Evolutionary conservation across 1,284 basidiomycete species (phyloP).

Genomic region (Fomes fomentarius): DNA sequence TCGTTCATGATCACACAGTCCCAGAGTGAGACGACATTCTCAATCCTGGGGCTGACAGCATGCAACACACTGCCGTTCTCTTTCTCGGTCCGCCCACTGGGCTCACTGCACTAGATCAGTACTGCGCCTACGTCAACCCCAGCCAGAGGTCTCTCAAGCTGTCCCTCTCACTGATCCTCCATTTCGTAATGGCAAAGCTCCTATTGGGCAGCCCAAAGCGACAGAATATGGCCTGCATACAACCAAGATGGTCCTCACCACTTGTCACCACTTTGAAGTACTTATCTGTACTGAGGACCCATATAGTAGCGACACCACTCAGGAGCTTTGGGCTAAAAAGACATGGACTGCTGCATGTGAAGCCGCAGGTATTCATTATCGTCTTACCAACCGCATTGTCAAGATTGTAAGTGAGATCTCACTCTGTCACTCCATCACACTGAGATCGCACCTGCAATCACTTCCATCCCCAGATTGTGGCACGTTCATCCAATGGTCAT

Average conservation of each 20-base stretch:
- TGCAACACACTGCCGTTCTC: too few species aligned
- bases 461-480: not conserved
- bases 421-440: not conserved
- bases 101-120: too few species aligned
- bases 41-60: too few species aligned
- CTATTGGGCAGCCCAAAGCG: not conserved
- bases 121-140: too few species aligned
- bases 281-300: conserved; percentile 3
- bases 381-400: not conserved
- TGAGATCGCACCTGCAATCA: not conserved
- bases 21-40: too few species aligned
- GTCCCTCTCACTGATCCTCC: too few species aligned
- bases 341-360: not conserved
- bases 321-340: not conserved
- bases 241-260: not conserved
- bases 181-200: conserved; percentile 2
- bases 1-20: too few species aligned
- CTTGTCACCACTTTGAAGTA: conserved; percentile 4
- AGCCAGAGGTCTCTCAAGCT: too few species aligned
- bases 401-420: not conserved
- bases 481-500: not conserved
- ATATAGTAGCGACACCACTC: not conserved
- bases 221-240: conserved; percentile 1
- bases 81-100: too few species aligned
- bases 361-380: not conserved